phyloP scores from a whole-genome alignment of 306 rosid genomes.

The Trichosanthes truncata region DNA sequence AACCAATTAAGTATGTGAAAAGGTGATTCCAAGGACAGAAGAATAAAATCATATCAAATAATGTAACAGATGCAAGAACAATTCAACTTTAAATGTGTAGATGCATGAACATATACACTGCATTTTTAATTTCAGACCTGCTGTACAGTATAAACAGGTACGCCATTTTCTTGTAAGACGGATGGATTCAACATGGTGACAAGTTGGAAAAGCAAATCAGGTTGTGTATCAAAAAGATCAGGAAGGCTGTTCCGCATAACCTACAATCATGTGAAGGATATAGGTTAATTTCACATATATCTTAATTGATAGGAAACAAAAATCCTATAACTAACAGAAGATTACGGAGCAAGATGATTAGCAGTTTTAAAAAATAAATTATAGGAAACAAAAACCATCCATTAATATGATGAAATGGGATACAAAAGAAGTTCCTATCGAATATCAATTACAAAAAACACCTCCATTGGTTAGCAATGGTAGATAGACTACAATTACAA shows the following conservation, averaged over 20 bases:
- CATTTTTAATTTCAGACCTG: slow-evolving; percentile 47
- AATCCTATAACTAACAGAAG: neutral
- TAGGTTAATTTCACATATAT: neutral
- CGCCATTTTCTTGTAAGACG: slow-evolving; percentile 83
- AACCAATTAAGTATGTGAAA: neutral
- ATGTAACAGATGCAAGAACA: neutral
- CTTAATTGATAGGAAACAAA: neutral
- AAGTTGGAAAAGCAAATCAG: slow-evolving; percentile 96
- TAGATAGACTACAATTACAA: no score
- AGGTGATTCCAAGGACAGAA: neutral
- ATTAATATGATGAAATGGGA: no score
- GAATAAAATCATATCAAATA: neutral
- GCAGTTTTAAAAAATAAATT: neutral
- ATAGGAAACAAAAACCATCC: no score
- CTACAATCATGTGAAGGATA: slow-evolving; percentile 30
- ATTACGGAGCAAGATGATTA: neutral
- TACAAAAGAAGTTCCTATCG: neutral
- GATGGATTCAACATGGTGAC: slow-evolving; percentile 98
- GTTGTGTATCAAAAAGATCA: slow-evolving; percentile 95
- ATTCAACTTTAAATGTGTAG: neutral
- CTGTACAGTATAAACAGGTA: slow-evolving; percentile 71
- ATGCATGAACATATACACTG: neutral
- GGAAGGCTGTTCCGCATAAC: slow-evolving; percentile 95
- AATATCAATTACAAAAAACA: no score
- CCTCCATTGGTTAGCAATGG: no score